Evolutionary conservation across 352 stramenopile species (phyloP).

Genomic region (Aphanomyces euteiches): DNA sequence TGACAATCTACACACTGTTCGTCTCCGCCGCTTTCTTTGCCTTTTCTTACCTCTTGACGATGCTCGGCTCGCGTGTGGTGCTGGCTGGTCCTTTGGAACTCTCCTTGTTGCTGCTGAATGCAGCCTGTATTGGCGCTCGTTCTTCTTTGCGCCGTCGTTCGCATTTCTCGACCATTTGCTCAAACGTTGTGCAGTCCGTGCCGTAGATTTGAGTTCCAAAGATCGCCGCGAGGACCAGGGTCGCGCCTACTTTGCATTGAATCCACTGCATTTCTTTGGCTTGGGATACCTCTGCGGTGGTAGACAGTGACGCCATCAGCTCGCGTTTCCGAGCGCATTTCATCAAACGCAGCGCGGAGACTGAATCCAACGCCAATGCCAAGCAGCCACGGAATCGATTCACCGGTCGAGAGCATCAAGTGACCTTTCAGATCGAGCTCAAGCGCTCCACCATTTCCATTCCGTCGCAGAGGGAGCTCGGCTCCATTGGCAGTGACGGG

Average conservation of each 20-base stretch:
- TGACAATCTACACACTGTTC: too few relatives aligned
- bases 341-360: conserved; percentile 65
- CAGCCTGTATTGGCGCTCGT: neutral
- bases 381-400: conserved; percentile 41
- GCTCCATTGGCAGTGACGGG: conserved; percentile 43
- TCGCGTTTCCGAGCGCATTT: conserved; percentile 69
- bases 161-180: conserved; percentile 81
- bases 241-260: conserved; percentile 35
- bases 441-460: conserved; percentile 51
- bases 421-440: conserved; percentile 57
- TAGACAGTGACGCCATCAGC: conserved; percentile 86
- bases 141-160: conserved; percentile 25
- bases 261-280: neutral
- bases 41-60: too few relatives aligned
- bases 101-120: neutral
- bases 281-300: conserved; percentile 44
- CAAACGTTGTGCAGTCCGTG: conserved; percentile 50
- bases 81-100: too few relatives aligned
- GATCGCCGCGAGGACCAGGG: conserved; percentile 61
- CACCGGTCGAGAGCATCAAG: conserved; percentile 34
- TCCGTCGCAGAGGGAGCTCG: neutral
- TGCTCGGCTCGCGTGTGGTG: too few relatives aligned
- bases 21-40: too few relatives aligned
- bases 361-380: conserved; percentile 78
- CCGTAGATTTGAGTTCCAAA: conserved; percentile 63